phyloP scores from a whole-genome alignment of 768 basidiomycete genomes.

The Leucocoprinus leucothites region DNA sequence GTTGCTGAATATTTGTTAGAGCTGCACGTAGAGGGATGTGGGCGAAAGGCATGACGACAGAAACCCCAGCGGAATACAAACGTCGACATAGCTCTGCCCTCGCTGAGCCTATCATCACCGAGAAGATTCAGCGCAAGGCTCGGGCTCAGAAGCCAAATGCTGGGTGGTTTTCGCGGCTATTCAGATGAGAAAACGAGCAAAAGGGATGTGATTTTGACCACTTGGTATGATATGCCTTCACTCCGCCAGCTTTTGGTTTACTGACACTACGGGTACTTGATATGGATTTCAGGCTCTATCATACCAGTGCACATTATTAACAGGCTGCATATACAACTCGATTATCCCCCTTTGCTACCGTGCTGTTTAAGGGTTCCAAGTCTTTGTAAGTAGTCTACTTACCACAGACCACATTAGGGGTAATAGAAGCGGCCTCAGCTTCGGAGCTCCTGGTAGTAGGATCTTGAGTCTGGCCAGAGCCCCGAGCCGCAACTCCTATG shows the following conservation, averaged over 20 bases:
- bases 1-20: conserved; percentile 31
- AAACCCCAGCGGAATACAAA: conserved; percentile 83
- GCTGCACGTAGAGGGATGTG: conserved; percentile 71
- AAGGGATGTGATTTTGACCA: not conserved
- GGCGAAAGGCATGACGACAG: conserved; percentile 48
- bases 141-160: not conserved
- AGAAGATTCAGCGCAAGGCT: not conserved
- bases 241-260: not conserved
- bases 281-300: no score
- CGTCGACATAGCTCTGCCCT: conserved; percentile 40
- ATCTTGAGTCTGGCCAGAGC: no score
- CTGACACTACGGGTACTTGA: no score
- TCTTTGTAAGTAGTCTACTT: no score
- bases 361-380: no score
- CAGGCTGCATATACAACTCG: no score
- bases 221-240: not conserved
- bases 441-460: no score
- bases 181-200: not conserved
- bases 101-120: not conserved
- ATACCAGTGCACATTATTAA: no score
- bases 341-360: no score
- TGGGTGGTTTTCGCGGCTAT: not conserved
- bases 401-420: no score
- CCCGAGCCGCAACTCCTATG: no score
- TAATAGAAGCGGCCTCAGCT: no score